Evolutionary conservation across 129 eudicot genomes (phyloP), one percentile per base, ranked within the genome.

Genomic region (Lactuca sativa): DNA sequence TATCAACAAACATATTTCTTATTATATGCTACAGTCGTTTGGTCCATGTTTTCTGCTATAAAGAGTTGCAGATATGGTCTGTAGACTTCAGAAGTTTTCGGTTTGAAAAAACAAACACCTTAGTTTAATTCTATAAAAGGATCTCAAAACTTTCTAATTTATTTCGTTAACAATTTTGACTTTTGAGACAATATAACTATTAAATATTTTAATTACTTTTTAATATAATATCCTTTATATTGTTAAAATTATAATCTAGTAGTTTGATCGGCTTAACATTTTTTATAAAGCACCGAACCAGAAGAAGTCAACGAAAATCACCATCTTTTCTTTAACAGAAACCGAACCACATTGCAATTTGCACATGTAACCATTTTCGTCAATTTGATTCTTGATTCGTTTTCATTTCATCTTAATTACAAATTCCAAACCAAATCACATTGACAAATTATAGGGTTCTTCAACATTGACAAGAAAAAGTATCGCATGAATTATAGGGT

Each of bases 401-500:
- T 43, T 43, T 10, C 3, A 10, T 47, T 12, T 47, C 52, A 47
- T 12, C 1, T 3, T 47, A 15, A 47, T 4, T 47, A 10, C 52
- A 47, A 47, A 47, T 47, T 12, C 12, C 15, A 47, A 47, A 47
- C 52, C 52, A 36, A 36, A 36, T 6, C 38, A 47, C n/a, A 47
- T 25, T 25, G 30, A 25, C 30, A 25, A 25, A 25, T 25, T 47
- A 47, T 13, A 44, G 10, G 13, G 51, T 44, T 44, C 14, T 44
- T 44, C 40, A 65, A 31, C 15, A 44, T 21, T 48, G 41, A 18
- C 59, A 72, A 73, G 64, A 53, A 73, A 73, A 41, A 11, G 58
- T 55, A 56, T 62, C 62, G 53, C 64, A 64, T 56, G 51, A 65
- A 74, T 74, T 36, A 54, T 14, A 36, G 34, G 52, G 70, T 69